phyloP scores from a whole-genome alignment of 768 basidiomycete genomes.

The Leccinum uliginosum region DNA sequence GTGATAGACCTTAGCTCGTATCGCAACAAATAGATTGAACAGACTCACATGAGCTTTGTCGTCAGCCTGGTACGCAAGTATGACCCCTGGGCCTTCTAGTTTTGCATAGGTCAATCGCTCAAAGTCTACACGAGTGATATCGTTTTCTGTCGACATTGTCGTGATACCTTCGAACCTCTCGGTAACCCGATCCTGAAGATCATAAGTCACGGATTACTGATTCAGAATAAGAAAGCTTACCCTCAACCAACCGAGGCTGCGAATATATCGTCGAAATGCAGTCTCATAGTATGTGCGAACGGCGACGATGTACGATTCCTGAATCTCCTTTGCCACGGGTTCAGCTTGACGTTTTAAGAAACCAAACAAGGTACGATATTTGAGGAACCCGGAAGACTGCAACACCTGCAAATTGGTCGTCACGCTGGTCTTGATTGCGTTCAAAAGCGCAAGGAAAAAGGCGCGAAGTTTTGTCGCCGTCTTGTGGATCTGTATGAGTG shows the following conservation, averaged over 20 bases:
- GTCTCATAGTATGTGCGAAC: constrained; percentile 95
- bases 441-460: constrained; percentile 81
- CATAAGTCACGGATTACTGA: neutral
- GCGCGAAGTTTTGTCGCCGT: constrained; percentile 84
- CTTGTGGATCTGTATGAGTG: constrained; percentile 36
- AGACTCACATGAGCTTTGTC: constrained; percentile 78
- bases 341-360: constrained; percentile 85
- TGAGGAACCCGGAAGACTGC: constrained; percentile 81
- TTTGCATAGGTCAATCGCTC: constrained; percentile 63
- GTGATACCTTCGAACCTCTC: constrained; percentile 72
- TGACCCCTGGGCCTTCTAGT: constrained; percentile 76
- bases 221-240: constrained; percentile 32
- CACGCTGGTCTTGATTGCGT: constrained; percentile 77
- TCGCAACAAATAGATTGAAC: neutral
- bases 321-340: constrained; percentile 80
- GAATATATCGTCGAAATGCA: constrained; percentile 83
- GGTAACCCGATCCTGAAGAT: constrained; percentile 51
- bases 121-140: constrained; percentile 38
- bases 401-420: constrained; percentile 92
- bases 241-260: constrained; percentile 78
- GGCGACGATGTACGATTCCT: constrained; percentile 77
- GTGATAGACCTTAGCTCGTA: constrained; percentile 10
- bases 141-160: constrained; percentile 38
- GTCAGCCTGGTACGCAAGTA: constrained; percentile 85
- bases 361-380: constrained; percentile 74